A percentile compares a stretch with the other conserved stretches of the same genome.
Evolutionary conservation across 2,329 filamentous ascomycete species (phyloP).

Genomic region (Fusarium chaquense): DNA sequence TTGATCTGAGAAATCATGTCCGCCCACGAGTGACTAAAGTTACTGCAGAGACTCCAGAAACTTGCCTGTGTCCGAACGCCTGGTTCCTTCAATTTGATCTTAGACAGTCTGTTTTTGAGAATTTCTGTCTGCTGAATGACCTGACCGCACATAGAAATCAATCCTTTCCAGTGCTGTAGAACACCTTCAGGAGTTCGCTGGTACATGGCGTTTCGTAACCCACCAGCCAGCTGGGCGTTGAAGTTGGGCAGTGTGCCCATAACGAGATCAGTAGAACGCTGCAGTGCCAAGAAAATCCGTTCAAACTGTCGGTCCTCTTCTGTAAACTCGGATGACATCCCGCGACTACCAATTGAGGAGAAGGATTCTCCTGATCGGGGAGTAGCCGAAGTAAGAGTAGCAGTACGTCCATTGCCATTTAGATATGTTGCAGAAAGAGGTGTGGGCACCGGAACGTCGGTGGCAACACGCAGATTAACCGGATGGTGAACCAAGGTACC

Average conservation of each 20-base stretch:
- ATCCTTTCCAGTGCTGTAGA: conserved; percentile 73
- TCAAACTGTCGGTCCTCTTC: conserved; percentile 88
- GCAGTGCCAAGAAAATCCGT: conserved; percentile 81
- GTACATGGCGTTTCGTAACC: conserved; percentile 72
- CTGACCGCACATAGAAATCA: conserved; percentile 77
- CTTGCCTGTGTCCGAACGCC: conserved; percentile 72
- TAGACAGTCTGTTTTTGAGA: conserved; percentile 77
- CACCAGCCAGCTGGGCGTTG: conserved; percentile 73
- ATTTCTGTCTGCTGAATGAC: conserved; percentile 80
- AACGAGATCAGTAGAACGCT: conserved; percentile 78
- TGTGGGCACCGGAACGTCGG: conserved; percentile 60
- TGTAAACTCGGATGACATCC: conserved; percentile 70
- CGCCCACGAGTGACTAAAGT: conserved; percentile 77
- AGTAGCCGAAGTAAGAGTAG: conserved; percentile 70
- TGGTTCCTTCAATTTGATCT: conserved; percentile 87
- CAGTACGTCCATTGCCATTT: conserved; percentile 63
- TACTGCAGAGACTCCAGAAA: conserved; percentile 79
- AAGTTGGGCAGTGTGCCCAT: conserved; percentile 78
- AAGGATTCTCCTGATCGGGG: conserved; percentile 88
- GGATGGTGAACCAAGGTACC: conserved; percentile 61
- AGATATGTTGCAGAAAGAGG: conserved; percentile 58
- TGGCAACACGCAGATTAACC: conserved; percentile 67
- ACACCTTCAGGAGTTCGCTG: conserved; percentile 70
- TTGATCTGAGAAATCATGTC: conserved; percentile 73
- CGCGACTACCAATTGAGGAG: conserved; percentile 62